Evolutionary conservation across 2,329 filamentous ascomycete species (phyloP), one percentile per base, ranked within the genome.

Genomic region (Colletotrichum graminicola): DNA sequence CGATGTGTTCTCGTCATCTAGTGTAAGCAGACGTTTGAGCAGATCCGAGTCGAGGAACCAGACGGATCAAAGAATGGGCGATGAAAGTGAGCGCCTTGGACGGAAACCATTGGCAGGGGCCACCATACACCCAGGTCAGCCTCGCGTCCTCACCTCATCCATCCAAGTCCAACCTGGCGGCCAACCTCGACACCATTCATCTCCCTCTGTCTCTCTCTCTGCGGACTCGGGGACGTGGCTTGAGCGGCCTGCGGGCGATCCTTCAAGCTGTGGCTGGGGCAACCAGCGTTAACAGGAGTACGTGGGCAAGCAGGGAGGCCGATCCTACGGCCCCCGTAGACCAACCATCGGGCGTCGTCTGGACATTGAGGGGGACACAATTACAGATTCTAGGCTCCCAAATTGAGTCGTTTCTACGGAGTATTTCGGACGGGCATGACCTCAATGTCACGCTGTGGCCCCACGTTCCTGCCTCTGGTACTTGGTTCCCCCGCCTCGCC

Each of bases 181-280:
- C 59, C 66, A 61, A 43, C 2, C 18, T 41, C 51, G 14, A 60
- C 49, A 21, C 45, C 23, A 11, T 57, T 47, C 29, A 57, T 36
- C 55, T n/a, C 61, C 57, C 36, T 32, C 41, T 6, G 16, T 21
- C 21, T 45, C 21, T 45, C 21, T 21, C 18, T 45, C 56, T 59
- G 18, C 26, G 21, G 36, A 36, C 5, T 45, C 57, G 29, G 45
- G 26, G 36, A 36, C 43, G 68, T 71, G 68, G 68, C 68, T 71
- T 68, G 64, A 68, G 65, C 52, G 55, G 36, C 41, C 45, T 52
- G 59, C 36, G 67, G 39, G 59, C 34, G 60, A 61, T 72, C 60
- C 66, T 66, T 32, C 47, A 55, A 63, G 39, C 61, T 66, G 69
- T 72, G 69, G 69, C 69, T 72, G 66, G 68, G 60, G 60, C 61